Conservation (phyloP, 176 grass and related monocot genomes). For the Aegilops umbellulata region DNA sequence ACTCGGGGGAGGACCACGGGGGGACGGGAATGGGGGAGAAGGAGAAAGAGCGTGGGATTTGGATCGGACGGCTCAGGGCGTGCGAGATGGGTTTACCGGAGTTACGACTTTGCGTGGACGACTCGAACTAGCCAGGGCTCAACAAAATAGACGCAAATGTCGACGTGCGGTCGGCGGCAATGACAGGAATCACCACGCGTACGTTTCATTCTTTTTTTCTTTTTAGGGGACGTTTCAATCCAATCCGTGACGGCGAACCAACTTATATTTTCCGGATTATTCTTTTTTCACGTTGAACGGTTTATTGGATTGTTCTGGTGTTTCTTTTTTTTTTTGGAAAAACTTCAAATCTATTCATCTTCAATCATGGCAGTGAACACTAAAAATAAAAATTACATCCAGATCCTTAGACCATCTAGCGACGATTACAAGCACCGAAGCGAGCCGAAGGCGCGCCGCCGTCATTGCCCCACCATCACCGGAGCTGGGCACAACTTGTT, state of each 20-base stretch:
- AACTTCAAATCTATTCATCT: too few relatives aligned
- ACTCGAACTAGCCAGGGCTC: neutral
- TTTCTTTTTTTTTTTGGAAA: too few relatives aligned
- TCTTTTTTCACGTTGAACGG: neutral
- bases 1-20: neutral
- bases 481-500: too few relatives aligned
- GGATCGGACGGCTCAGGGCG: neutral
- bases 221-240: neutral
- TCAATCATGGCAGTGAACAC: too few relatives aligned
- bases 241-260: neutral
- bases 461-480: too few relatives aligned
- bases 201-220: neutral
- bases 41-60: neutral
- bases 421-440: too few relatives aligned
- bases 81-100: neutral
- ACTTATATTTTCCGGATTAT: neutral
- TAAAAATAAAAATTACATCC: too few relatives aligned
- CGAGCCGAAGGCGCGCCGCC: too few relatives aligned
- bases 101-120: neutral
- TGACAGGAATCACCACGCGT: neutral
- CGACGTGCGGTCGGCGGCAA: neutral
- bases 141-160: neutral
- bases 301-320: too few relatives aligned
- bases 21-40: slow-evolving; percentile 13
- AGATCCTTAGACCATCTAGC: too few relatives aligned